Evolutionary conservation across 202 grass and related monocot species (phyloP).

Genomic region (Schoenoplectus triqueter): DNA sequence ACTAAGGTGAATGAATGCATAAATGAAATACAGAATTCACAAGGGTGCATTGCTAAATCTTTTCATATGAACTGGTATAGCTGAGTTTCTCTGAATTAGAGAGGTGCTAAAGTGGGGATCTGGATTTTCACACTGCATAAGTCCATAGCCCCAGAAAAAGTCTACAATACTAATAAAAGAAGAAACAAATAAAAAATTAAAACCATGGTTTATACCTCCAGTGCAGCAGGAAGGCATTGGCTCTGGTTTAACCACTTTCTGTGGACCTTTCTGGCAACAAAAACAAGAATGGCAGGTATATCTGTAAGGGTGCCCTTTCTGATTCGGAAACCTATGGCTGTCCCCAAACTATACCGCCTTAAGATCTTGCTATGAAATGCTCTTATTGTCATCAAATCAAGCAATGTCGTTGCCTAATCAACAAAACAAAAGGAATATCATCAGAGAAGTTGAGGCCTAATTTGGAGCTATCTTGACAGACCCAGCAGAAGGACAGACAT

Average conservation of each 20-base stretch:
- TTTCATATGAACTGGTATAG: not conserved
- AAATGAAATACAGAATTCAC: not conserved
- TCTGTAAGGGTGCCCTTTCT: conserved; percentile 80
- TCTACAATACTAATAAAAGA: not conserved
- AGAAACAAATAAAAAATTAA: not conserved
- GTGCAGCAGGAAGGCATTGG: conserved; percentile 83
- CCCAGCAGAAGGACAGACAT: not conserved
- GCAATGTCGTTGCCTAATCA: conserved; percentile 71
- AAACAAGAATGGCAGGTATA: conserved; percentile 89
- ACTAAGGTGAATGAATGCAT: conserved; percentile 10
- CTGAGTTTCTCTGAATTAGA: not conserved
- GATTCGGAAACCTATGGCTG: conserved; percentile 90
- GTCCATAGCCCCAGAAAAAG: not conserved
- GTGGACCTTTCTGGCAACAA: conserved; percentile 92
- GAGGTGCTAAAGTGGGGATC: not conserved
- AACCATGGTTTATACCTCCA: conserved; percentile 56
- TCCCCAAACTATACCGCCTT: conserved; percentile 79
- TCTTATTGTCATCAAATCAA: conserved; percentile 98
- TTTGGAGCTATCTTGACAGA: not conserved
- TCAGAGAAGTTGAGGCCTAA: not conserved
- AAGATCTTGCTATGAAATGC: conserved; percentile 99
- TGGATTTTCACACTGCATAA: not conserved
- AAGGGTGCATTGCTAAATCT: not conserved
- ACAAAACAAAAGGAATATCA: conserved; percentile 9
- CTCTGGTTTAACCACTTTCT: conserved; percentile 74